phyloP scores from a whole-genome alignment of 768 basidiomycete genomes.

The Russula sp. region DNA sequence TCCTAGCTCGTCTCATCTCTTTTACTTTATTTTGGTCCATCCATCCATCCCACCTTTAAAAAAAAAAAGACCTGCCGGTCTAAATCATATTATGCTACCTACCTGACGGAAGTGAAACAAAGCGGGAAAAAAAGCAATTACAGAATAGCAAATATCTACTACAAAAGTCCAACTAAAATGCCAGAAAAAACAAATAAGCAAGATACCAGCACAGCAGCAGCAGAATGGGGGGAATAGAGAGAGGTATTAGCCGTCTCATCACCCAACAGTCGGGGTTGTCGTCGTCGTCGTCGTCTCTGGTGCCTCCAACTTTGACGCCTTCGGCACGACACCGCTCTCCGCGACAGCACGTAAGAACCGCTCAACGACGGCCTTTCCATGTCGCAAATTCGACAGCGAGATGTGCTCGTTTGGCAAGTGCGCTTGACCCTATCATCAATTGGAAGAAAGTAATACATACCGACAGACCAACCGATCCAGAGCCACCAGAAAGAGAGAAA shows the following conservation, averaged over 20 bases:
- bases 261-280: neutral
- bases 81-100: neutral
- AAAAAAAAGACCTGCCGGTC: neutral
- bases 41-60: neutral
- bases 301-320: neutral
- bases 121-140: too few species aligned
- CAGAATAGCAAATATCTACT: too few species aligned
- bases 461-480: neutral
- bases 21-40: too few species aligned
- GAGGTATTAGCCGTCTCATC: neutral
- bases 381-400: slow-evolving; percentile 69
- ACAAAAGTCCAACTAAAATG: neutral
- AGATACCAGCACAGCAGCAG: neutral
- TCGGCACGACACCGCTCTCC: slow-evolving; percentile 14
- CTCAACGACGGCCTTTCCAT: slow-evolving; percentile 71
- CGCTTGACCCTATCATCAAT: slow-evolving; percentile 61
- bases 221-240: neutral
- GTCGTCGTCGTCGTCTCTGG: neutral
- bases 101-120: neutral
- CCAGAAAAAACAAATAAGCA: neutral
- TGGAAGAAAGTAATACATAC: too few species aligned
- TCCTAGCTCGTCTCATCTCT: neutral
- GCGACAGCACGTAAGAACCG: slow-evolving; percentile 59
- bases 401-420: slow-evolving; percentile 94
- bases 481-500: too few species aligned